Evolutionary conservation across 345 rosid genomes (phyloP), one percentile per base, ranked within the genome.

Genomic region (Gossypium arboreum): DNA sequence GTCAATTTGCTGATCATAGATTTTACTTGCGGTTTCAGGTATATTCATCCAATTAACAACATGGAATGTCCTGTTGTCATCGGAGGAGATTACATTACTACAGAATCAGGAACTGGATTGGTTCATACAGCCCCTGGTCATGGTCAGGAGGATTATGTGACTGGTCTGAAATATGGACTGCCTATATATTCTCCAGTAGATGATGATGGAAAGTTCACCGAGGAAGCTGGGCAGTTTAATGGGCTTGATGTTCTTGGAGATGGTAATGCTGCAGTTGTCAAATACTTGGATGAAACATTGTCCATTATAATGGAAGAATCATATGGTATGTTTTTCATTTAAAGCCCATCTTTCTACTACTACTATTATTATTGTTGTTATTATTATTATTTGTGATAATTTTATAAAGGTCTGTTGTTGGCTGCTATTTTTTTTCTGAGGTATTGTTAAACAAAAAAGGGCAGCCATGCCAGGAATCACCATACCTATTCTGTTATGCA

Each of bases 121-220:
- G 97, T 94, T 81, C 98, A 94, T 86, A 94, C 97, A 34, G 98
- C 98, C 81, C 98, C 98, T 72, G 97, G 97, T 75, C 98, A 94
- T 86, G 98, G 98, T 77, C 97, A 86, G 83, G 98, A 94, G 82
- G 98, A 94, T 83, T 92, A 92, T 79, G 83, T 80, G 70, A 94
- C 97, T 48, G 95, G 97, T 76, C 75, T 87, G 74, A 94, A 94
- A 83, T 94, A 91, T 83, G 95, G 97, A 74, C 82, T 94, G 72
- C 87, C 97, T 76, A 57, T 94, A 70, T 76, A 81, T 67, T 91
- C 97, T 83, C 97, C 96, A 2, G 97, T 94, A 60, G 94, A 87
- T 76, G 97, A 94, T 80, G 97, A 87, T 59, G 98, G 98, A 73
- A 87, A 83, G 50, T 94, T 94, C 81, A 92, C 97, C 60, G 94